Base-by-base conservation (phyloP, 495 filamentous ascomycete genomes). In the Trichocladium antarcticum region DNA sequence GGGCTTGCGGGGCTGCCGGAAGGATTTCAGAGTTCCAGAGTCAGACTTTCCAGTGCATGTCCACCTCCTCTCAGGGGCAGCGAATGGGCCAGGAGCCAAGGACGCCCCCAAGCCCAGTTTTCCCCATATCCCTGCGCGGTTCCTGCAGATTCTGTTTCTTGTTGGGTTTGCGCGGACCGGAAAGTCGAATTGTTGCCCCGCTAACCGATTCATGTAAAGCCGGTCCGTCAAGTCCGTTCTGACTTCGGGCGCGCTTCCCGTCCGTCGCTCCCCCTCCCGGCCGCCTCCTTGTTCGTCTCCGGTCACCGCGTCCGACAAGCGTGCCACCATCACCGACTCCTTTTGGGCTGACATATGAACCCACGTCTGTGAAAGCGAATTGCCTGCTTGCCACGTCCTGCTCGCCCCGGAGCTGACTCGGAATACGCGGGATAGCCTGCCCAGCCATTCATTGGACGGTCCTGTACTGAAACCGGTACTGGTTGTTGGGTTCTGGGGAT, bases 391-490 rank as follows among this genome's bases (percentile, higher is more conserved):
- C n/a, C 27, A 5, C 10, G 11, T 10, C 11, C 0, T 42, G 47
- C 36, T 28, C 16, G 28, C 14, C 15, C 28, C 14, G 20, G 31
- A 45, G 31, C 57, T 52, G 54, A 60, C 55, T 55, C 50, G 55
- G 53, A 48, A 47, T 15, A 19, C 42, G 55, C 53, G 58, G 58
- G 45, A 57, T 51, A 54, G 52, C 49, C 49, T 49, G 48, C 24
- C 24, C 24, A 21, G 16, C 32, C 12, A 54, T 54, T 54, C 12
- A 54, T 54, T 54, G 46, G 40, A 21, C 38, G 28, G 37, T 27
- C 36, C 43, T 47, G 43, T 47, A 42, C 42, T 38, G 35, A 52
- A n/a, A 32, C 17, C 28, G 22, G 29, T 38, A 42, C 22, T 29
- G 40, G 22, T 16, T 44, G 27, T 22, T 22, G 10, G n/a, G 10